Evolutionary conservation across 495 filamentous ascomycete species (phyloP), one percentile per base, ranked within the genome.

Genomic region (Chaetomium fimeti): DNA sequence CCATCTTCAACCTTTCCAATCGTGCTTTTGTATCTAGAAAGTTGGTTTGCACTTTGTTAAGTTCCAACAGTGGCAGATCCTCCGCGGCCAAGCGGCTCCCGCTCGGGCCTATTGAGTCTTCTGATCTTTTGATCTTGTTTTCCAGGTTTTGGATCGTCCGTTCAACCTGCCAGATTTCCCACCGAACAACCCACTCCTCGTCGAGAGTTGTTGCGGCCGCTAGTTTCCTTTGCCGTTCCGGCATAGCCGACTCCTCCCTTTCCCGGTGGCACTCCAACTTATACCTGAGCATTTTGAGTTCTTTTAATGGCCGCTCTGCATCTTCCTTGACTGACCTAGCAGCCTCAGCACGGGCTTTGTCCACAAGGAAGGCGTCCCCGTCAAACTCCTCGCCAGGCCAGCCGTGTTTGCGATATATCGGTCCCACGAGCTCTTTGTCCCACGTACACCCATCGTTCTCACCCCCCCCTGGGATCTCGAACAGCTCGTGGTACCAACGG

Each of bases 321-420:
- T n/a, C 15, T 2, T 36, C 2, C 28, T 36, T n/a, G 52, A 8
- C 52, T 3, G 5, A 18, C 16, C 11, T 3, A 24, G 7, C n/a
- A 32, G 53, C 27, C 7, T 13, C n/a, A 16, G 9, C 53, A 40
- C 53, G 53, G 8, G 9, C n/a, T 20, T 32, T 32, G 18, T 56
- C 53, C 9, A 25, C 53, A 40, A 61, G 36, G 43, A 68, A 68
- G 2, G 58, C 63, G 11, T 68, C 63, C 0, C 45, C 62, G 28
- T 68, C 58, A 60, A 66, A 68, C 15, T 60, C n/a, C 7, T 54
- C 48, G 40, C 61, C 29, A 7, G 63, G 66, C 66, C 66, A 68
- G 29, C 66, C 66, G 13, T 66, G 58, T 47, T 68, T 68, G 38
- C 43, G 43, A 24, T 63, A 68, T 5, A 66, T 29, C 9, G 58